A percentile compares a stretch with the other conserved stretches of the same genome.
These are phyloP conservation scores for Harringtonia aguacate DNA, from an alignment of 2,329 filamentous ascomycete genomes.

Conservation along the genomic window DNA sequence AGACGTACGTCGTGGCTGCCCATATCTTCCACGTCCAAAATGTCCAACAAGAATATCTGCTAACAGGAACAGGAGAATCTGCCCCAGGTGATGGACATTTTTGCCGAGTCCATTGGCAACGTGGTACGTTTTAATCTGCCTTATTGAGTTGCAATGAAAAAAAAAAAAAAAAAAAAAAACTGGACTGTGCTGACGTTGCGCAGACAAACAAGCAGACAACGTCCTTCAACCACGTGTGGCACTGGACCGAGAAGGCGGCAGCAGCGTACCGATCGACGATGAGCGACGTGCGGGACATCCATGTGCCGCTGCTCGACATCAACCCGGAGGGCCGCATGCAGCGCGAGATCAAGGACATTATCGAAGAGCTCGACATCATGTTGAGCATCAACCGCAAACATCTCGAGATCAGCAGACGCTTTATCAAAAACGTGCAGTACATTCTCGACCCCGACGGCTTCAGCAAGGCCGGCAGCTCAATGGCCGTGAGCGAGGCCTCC, in stretches of 20 bases:
- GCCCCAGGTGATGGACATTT: conserved; percentile 29
- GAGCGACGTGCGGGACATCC: neutral
- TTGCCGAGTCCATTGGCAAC: conserved; percentile 28
- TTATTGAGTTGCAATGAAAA: neutral
- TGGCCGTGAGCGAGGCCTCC: neutral
- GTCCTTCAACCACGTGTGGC: conserved; percentile 26
- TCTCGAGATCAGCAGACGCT: conserved; percentile 18
- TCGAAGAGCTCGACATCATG: conserved; percentile 38
- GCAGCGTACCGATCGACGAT: conserved; percentile 8
- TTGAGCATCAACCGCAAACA: conserved; percentile 26
- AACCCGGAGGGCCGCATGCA: conserved; percentile 30
- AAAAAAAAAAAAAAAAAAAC: neutral
- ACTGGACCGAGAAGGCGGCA: conserved; percentile 18
- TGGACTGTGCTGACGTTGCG: neutral
- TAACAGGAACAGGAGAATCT: neutral
- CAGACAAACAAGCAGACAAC: conserved; percentile 24
- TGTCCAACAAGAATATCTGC: neutral
- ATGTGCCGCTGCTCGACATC: conserved; percentile 26
- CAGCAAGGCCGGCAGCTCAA: neutral
- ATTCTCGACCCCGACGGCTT: conserved; percentile 3
- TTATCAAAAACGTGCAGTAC: conserved; percentile 14
- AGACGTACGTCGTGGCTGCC: neutral
- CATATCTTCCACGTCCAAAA: too few relatives aligned
- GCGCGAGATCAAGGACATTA: conserved; percentile 33
- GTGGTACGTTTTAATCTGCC: conserved; percentile 23